Conservation (phyloP, 257 asterid species). For the Petunia secreta region DNA sequence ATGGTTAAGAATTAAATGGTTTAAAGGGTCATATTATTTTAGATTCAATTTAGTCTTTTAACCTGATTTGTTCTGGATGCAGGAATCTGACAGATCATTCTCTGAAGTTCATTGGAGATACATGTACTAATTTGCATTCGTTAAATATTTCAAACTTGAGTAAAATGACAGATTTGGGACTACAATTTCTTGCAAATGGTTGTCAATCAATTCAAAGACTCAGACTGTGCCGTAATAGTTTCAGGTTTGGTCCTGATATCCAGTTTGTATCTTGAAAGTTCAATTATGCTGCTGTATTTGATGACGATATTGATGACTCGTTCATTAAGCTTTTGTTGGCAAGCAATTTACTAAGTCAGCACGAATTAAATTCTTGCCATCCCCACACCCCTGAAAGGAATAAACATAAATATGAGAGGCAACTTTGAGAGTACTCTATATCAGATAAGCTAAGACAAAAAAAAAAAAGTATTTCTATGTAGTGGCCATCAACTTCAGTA, state of each 20-base stretch:
- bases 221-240: constrained; percentile 56
- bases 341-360: constrained; percentile 6
- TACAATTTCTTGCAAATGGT: constrained; percentile 75
- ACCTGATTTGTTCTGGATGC: constrained; percentile 38
- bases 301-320: constrained; percentile 13
- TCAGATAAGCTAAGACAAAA: constrained; percentile 4
- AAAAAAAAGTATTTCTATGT: background rate
- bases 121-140: constrained; percentile 58
- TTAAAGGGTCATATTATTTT: constrained; percentile 21
- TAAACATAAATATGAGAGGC: background rate
- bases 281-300: constrained; percentile 4
- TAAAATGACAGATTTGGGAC: constrained; percentile 65
- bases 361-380: background rate
- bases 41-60: constrained; percentile 28
- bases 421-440: constrained; percentile 18
- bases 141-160: constrained; percentile 64
- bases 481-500: background rate
- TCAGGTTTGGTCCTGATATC: constrained; percentile 58
- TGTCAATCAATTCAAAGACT: constrained; percentile 64
- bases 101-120: constrained; percentile 58
- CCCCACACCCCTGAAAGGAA: background rate
- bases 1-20: constrained; percentile 15
- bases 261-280: constrained; percentile 22
- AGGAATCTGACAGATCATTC: constrained; percentile 70
- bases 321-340: constrained; percentile 9